Conservation (phyloP, 2,329 filamentous ascomycete genomes). For the Cercospora sojina region DNA sequence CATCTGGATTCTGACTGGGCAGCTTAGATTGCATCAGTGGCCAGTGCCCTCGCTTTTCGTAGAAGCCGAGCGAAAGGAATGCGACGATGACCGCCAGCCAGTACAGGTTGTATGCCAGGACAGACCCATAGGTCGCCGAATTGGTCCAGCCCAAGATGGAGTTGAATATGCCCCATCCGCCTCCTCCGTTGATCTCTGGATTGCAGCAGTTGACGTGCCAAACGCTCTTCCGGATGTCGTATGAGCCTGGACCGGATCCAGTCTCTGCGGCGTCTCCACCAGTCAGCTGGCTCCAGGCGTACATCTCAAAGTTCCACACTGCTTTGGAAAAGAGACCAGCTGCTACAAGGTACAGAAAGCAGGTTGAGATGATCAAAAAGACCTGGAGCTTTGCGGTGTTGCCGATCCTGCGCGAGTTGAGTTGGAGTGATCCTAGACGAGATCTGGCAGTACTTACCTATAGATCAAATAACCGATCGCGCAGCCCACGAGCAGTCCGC, state of each 20-base stretch:
- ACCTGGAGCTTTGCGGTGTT: slow-evolving; percentile 66
- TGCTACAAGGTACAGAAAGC: slow-evolving; percentile 79
- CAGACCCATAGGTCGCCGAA: slow-evolving; percentile 81
- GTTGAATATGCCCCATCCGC: slow-evolving; percentile 86
- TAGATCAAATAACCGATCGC: slow-evolving; percentile 74
- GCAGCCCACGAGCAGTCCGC: slow-evolving; percentile 66
- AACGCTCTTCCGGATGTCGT: slow-evolving; percentile 73
- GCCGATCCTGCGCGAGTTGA: slow-evolving; percentile 51
- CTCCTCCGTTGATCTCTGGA: slow-evolving; percentile 67
- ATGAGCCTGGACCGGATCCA: slow-evolving; percentile 69
- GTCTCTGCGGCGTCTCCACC: slow-evolving; percentile 63
- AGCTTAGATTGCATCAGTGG: slow-evolving; percentile 45
- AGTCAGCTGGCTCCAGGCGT: slow-evolving; percentile 65
- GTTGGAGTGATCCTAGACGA: background rate
- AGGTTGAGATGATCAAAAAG: slow-evolving; percentile 80
- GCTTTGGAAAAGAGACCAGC: slow-evolving; percentile 77
- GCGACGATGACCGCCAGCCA: slow-evolving; percentile 70
- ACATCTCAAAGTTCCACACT: slow-evolving; percentile 71
- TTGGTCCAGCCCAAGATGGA: slow-evolving; percentile 84
- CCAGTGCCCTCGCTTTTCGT: slow-evolving; percentile 57
- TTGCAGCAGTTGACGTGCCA: slow-evolving; percentile 88
- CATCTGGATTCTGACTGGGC: slow-evolving; percentile 1
- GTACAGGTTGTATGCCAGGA: slow-evolving; percentile 85
- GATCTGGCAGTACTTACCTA: slow-evolving; percentile 56
- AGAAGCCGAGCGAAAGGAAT: slow-evolving; percentile 65